Conservation (phyloP, 805 yeast species). For the Kluyveromyces dobzhanskii region DNA sequence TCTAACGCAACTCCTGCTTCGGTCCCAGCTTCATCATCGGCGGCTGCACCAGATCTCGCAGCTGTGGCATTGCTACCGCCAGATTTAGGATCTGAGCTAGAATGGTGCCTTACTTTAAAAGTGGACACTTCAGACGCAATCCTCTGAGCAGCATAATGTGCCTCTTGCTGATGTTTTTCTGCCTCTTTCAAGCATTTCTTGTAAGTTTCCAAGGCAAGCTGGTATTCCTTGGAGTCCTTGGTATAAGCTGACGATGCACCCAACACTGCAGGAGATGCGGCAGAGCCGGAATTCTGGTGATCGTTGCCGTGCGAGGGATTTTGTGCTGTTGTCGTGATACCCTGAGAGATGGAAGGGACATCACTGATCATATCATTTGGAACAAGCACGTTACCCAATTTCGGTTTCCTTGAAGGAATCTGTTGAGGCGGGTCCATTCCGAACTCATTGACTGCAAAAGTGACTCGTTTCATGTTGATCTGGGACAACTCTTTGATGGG, state of each 20-base stretch:
- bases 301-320: constrained; percentile 4
- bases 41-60: not conserved
- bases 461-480: constrained; percentile 49
- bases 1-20: constrained; percentile 9
- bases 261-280: constrained; percentile 22
- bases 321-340: constrained; percentile 46
- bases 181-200: constrained; percentile 49
- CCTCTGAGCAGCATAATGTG: constrained; percentile 61
- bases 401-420: constrained; percentile 79
- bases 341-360: constrained; percentile 57
- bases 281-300: not conserved
- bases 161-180: constrained; percentile 66
- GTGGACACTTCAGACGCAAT: constrained; percentile 57
- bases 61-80: constrained; percentile 25
- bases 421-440: constrained; percentile 87
- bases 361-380: constrained; percentile 59
- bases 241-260: constrained; percentile 30
- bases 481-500: constrained; percentile 26
- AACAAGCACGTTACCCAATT: constrained; percentile 64
- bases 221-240: constrained; percentile 37
- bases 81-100: constrained; percentile 29
- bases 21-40: constrained; percentile 2
- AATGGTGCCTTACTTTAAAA: constrained; percentile 27
- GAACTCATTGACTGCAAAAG: constrained; percentile 69
- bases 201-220: constrained; percentile 52